A percentile compares a stretch with the other conserved stretches of the same genome.
Conservation (phyloP, 2,329 filamentous ascomycete genomes). For the Aureobasidium melanogenum region DNA sequence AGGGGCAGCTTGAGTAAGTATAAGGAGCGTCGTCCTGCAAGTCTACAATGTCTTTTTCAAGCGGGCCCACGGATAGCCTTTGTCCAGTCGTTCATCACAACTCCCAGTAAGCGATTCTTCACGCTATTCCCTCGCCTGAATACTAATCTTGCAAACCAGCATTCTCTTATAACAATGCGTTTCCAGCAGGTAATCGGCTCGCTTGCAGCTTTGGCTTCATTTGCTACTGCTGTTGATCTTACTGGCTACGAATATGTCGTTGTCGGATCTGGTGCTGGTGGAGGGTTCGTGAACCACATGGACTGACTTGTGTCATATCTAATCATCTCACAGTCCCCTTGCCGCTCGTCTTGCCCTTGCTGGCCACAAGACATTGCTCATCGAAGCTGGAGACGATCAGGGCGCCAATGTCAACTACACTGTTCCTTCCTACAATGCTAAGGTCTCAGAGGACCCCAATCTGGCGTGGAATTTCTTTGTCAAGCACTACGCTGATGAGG, state of each 20-base stretch:
- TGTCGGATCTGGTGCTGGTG: conserved; percentile 49
- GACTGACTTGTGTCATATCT: not conserved
- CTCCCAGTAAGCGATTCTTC: conserved; percentile 7
- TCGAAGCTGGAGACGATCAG: conserved; percentile 53
- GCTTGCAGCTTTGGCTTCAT: conserved; percentile 11
- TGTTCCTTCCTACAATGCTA: conserved; percentile 46
- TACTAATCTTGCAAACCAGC: conserved; percentile 8
- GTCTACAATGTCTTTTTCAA: conserved; percentile 12
- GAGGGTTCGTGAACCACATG: not conserved
- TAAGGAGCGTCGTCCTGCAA: conserved; percentile 7
- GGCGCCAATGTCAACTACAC: conserved; percentile 42
- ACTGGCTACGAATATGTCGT: conserved; percentile 51
- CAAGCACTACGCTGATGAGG: conserved; percentile 48
- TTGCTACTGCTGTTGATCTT: conserved; percentile 13
- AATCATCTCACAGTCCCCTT: conserved; percentile 31
- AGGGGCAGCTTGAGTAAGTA: conserved; percentile 12
- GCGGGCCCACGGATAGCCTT: conserved; percentile 11
- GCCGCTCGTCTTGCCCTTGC: conserved; percentile 50
- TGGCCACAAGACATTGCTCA: conserved; percentile 50
- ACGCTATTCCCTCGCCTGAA: conserved; percentile 2
- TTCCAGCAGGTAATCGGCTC: conserved; percentile 13
- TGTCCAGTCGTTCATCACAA: conserved; percentile 12
- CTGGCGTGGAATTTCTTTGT: conserved; percentile 57
- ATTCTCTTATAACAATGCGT: conserved; percentile 12
- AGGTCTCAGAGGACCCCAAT: conserved; percentile 46